Percentiles rank a stretch among this genome's conserved stretches.
Evolutionary conservation across 2,329 filamentous ascomycete species (phyloP).

Genomic region (Alternaria infectoria): DNA sequence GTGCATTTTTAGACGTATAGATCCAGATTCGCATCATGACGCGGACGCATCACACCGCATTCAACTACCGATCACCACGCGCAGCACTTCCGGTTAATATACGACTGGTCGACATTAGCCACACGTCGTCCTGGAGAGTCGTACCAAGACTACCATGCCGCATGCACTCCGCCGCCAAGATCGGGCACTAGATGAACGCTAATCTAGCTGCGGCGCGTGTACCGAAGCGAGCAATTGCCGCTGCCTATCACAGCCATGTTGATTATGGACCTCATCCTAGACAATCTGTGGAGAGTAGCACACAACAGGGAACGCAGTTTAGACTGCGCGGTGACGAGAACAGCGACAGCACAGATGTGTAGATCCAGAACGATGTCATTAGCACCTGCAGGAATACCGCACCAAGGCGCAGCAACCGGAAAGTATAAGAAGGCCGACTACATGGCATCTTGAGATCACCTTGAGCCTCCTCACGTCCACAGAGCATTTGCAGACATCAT

Average conservation of each 20-base stretch:
- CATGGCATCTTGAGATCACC: not conserved
- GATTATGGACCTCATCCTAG: slow-evolving; percentile 18
- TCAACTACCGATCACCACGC: slow-evolving; percentile 1
- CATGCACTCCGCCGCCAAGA: slow-evolving; percentile 30
- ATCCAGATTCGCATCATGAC: not conserved
- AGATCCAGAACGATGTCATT: slow-evolving; percentile 18
- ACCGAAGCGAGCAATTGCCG: slow-evolving; percentile 20
- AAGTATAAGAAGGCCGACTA: slow-evolving; percentile 30
- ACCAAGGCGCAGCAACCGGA: not conserved
- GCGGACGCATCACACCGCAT: not conserved
- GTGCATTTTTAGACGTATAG: not conserved
- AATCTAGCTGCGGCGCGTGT: slow-evolving; percentile 26
- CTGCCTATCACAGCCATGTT: slow-evolving; percentile 22
- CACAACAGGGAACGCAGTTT: slow-evolving; percentile 3
- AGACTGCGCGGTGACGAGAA: slow-evolving; percentile 6
- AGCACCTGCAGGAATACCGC: slow-evolving; percentile 14
- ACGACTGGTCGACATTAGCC: slow-evolving; percentile 3
- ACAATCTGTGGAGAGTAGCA: slow-evolving; percentile 27
- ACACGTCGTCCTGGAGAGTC: not conserved
- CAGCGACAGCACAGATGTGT: slow-evolving; percentile 6
- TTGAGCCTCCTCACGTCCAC: not conserved
- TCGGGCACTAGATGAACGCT: slow-evolving; percentile 21
- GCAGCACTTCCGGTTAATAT: slow-evolving; percentile 2
- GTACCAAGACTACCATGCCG: slow-evolving; percentile 6
- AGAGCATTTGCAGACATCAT: slow-evolving; percentile 13